Evolutionary conservation across 108 stramenopile species (phyloP).

Genomic region (Pseudonitzschia pungens): DNA sequence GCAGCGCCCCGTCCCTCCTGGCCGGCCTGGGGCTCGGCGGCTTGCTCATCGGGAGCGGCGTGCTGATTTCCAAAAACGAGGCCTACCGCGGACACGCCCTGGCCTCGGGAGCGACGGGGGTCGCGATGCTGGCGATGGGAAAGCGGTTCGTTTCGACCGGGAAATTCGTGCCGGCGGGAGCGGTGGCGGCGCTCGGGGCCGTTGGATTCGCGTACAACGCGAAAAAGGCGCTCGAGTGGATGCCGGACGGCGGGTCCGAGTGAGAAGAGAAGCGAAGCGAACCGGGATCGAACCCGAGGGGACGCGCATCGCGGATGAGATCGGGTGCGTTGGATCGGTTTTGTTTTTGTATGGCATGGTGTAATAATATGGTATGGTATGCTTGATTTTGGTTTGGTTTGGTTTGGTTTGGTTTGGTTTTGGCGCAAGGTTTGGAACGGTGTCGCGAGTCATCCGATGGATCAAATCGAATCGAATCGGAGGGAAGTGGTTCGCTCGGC

Average conservation of each 20-base stretch:
- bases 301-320: too few relatives aligned
- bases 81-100: slow-evolving; percentile 70
- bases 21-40: slow-evolving; percentile 62
- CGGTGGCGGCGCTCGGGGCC: slow-evolving; percentile 48
- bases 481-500: too few relatives aligned
- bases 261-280: too few relatives aligned
- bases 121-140: slow-evolving; percentile 71
- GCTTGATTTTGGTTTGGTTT: too few relatives aligned
- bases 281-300: too few relatives aligned
- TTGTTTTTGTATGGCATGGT: too few relatives aligned
- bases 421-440: too few relatives aligned
- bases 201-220: slow-evolving; percentile 52
- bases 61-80: slow-evolving; percentile 64
- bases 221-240: slow-evolving; percentile 54
- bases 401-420: too few relatives aligned
- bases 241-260: slow-evolving; percentile 32
- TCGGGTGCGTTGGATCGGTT: too few relatives aligned
- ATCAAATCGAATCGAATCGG: too few relatives aligned
- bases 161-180: slow-evolving; percentile 78
- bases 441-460: too few relatives aligned
- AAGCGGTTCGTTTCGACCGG: slow-evolving; percentile 65
- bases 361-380: too few relatives aligned
- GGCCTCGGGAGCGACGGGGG: slow-evolving; percentile 51
- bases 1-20: slow-evolving; percentile 30
- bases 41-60: slow-evolving; percentile 62